Percentiles rank a stretch among this genome's conserved stretches.
phyloP scores from a whole-genome alignment of 2,329 filamentous ascomycete genomes.

The Paracoccidioides brasiliensis region DNA sequence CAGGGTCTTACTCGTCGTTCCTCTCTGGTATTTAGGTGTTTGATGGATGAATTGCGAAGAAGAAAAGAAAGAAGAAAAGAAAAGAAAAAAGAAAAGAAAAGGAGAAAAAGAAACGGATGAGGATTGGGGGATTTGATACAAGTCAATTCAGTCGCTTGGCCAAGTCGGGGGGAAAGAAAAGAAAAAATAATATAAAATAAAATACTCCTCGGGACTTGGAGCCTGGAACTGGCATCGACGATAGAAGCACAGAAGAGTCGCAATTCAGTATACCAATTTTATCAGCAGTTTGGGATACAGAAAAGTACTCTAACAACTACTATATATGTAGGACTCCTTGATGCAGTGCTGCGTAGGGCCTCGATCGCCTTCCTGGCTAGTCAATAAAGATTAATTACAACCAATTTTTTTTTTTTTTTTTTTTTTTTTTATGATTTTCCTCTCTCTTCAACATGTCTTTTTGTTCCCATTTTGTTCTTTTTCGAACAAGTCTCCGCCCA shows the following conservation, averaged over 20 bases:
- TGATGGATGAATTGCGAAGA: background rate
- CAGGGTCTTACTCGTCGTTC: conserved; percentile 1
- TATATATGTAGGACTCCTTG: no score
- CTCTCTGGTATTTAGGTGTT: no score
- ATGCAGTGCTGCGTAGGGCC: background rate
- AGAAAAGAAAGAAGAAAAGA: conserved; percentile 1
- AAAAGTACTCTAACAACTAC: no score
- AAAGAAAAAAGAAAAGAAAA: background rate
- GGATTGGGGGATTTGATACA: background rate
- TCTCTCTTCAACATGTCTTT: background rate
- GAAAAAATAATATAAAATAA: no score
- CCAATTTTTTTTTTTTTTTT: background rate
- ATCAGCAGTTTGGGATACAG: background rate
- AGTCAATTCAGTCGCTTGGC: no score
- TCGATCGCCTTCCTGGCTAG: background rate
- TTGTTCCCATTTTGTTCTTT: background rate
- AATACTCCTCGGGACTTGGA: no score
- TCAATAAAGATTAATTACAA: background rate
- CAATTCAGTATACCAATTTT: no score
- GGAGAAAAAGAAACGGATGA: background rate
- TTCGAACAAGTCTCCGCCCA: background rate
- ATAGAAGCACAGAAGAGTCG: no score
- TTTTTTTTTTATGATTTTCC: background rate
- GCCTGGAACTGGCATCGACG: no score
- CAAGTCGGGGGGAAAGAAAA: no score